Conservation (phyloP, 352 stramenopile species). For the Phytophthora foliorum region DNA sequence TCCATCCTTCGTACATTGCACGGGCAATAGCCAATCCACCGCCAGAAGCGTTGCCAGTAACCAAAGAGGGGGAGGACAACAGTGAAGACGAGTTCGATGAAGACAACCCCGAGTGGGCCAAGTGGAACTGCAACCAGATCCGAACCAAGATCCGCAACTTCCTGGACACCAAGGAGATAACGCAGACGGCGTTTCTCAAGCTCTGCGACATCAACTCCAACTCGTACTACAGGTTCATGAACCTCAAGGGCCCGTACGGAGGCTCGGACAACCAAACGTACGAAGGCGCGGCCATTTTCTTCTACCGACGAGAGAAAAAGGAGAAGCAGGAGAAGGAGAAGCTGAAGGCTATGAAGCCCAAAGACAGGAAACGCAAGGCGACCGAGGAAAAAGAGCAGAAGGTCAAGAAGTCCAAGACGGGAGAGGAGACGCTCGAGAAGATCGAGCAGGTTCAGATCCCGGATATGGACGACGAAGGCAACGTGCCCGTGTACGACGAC, state of each 20-base stretch:
- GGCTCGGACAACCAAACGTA: conserved; percentile 56
- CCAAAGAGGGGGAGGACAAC: too few relatives aligned
- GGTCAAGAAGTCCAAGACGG: conserved; percentile 44
- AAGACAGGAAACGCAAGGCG: conserved; percentile 36
- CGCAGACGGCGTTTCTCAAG: conserved; percentile 53
- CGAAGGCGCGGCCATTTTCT: conserved; percentile 48
- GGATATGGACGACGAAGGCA: conserved; percentile 35
- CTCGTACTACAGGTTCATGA: conserved; percentile 64
- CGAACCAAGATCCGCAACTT: conserved; percentile 60
- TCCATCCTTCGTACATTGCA: too few relatives aligned
- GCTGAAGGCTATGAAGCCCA: conserved; percentile 14
- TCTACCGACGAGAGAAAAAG: conserved; percentile 49
- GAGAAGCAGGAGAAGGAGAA: conserved; percentile 29
- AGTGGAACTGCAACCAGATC: conserved; percentile 57
- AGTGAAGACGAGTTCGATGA: conserved; percentile 35
- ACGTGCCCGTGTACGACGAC: conserved; percentile 62
- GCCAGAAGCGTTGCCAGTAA: too few relatives aligned
- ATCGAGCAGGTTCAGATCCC: conserved; percentile 47
- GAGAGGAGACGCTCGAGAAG: conserved; percentile 43
- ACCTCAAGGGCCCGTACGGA: conserved; percentile 53
- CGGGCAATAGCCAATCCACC: too few relatives aligned
- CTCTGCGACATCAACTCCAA: conserved; percentile 57
- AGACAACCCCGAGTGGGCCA: conserved; percentile 34
- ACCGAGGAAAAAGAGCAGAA: conserved; percentile 28
- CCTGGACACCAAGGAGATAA: conserved; percentile 62